A percentile compares a stretch with the other conserved stretches of the same genome.
Evolutionary conservation across 169 alveolate species (phyloP).

Genomic region (Plasmodium cynomolgi): DNA sequence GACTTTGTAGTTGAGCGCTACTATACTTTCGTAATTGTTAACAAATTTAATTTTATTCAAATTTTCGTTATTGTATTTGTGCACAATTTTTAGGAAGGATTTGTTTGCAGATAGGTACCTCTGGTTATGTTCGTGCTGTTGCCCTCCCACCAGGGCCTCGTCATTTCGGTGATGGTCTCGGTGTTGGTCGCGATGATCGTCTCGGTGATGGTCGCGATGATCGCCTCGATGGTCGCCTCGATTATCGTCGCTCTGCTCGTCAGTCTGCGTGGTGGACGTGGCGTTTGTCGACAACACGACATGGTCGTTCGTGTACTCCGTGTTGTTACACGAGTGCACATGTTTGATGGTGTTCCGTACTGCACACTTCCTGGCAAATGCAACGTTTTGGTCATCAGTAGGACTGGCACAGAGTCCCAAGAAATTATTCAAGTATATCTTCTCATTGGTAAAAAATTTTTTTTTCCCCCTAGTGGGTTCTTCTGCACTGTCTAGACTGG

Average conservation of each 20-base stretch:
- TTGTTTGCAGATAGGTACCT: constrained; percentile 59
- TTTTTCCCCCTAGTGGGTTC: not conserved
- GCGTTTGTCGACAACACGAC: constrained; percentile 5
- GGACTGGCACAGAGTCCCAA: constrained; percentile 34
- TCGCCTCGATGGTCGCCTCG: not conserved
- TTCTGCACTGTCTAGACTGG: constrained; percentile 48
- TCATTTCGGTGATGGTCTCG: not conserved
- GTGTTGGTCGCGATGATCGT: not conserved
- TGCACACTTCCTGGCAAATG: constrained; percentile 70
- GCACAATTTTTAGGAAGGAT: constrained; percentile 34
- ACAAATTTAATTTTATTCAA: constrained; percentile 42
- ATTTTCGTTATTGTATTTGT: constrained; percentile 64
- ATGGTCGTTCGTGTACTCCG: constrained; percentile 67
- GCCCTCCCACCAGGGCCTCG: not conserved
- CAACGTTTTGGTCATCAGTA: not conserved
- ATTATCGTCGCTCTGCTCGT: not conserved
- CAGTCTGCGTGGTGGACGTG: not conserved
- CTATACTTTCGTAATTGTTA: constrained; percentile 38
- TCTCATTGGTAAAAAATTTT: constrained; percentile 25
- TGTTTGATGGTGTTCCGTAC: constrained; percentile 36
- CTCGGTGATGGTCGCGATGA: not conserved
- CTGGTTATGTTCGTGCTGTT: not conserved
- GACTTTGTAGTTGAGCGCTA: constrained; percentile 33
- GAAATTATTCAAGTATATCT: constrained; percentile 61
- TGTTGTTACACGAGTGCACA: constrained; percentile 1